Base-by-base conservation (phyloP, 2,329 filamentous ascomycete genomes). In the Diaporthe ilicicola region DNA sequence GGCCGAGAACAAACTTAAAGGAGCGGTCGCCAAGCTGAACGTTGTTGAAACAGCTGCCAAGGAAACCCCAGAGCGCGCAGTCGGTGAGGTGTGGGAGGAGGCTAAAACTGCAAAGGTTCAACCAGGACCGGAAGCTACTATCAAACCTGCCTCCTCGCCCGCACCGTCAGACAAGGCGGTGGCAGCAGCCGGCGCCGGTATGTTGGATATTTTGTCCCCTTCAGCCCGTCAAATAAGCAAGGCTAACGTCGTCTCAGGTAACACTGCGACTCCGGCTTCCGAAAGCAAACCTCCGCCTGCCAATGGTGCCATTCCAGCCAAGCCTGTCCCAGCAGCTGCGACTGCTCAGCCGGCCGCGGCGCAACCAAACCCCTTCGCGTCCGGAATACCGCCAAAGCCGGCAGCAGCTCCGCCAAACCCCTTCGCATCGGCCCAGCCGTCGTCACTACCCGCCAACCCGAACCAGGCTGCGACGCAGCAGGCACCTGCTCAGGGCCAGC, bases 81-180 rank as follows among this genome's bases (percentile, higher is more conserved):
- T 98, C 4, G 89, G 85, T 12, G 94, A 98, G 80, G 95, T 98
- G 0, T 98, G 94, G 93, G 90, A 92, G 74, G 84, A 93, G 67
- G 94, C 92, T 0, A 95, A 95, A 81, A 85, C 82, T 67, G 88
- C 90, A 13, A 92, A 89, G 78, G 84, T 88, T 10, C 75, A 78
- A 15, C 78, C 74, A 4, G 50, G 53, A 22, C 67, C 73, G 22
- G 61, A 69, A 12, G 67, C 59, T 13, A 39, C 69, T 68, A 74
- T 81, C 24, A 79, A 62, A 48, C 29, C 64, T 48, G 69, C 39
- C 12, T 19, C 71, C 27, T 48, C 71, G 13, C 54, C 56, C 22
- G 71, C 69, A 22, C 56, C 64, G 32, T 27, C 66, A 39, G 69
- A 70, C 19, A 71, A 66, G 64, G 46, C 69, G 55, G 55, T 39